Evolutionary conservation across 169 alveolate species (phyloP), one percentile per base, ranked within the genome.

Genomic region (Miamiensis avidus): DNA sequence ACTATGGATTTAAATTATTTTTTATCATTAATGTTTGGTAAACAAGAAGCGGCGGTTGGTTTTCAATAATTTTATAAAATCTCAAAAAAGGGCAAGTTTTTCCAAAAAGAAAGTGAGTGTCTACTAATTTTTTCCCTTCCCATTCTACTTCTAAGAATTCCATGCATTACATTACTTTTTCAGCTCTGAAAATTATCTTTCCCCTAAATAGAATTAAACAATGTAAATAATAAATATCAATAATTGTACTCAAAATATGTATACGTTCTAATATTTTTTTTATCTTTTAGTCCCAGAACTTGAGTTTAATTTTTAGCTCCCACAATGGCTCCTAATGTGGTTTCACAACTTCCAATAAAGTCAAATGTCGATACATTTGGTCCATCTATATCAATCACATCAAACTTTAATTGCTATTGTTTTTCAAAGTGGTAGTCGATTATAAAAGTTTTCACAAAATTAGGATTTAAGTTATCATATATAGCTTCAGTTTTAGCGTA

Each of bases 401-500:
- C 86, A 49, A 94, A 86, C 34, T 65, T 84, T 0, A 92, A 27
- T 1, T 81, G 73, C 29, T 88, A 87, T 49, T 92, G 88, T 49
- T 84, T 76, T 81, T 94, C 97, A 76, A 94, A 94, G 29, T 76
- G 76, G 69, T 85, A 94, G 74, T 88, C 93, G 29, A 93, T 31
- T 33, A 75, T 65, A n/a, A 94, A 82, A 1, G 78, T 28, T 15
- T 79, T 91, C 31, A 77, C 81, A 79, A 94, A 94, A 78, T 92
- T 95, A 11, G 97, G 97, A 72, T 94, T 94, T 26, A 94, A 78
- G 73, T 92, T 91, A 79, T 94, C 84, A 16, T 87, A 69, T 4
- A 92, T 82, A 4, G 82, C 30, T 81, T 94, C 97, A 1, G 97
- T 94, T 32, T 83, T 89, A 0, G 95, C 97, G 0, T 87, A 1